Evolutionary conservation across 345 rosid species (phyloP).

Genomic region (Salix purpurea): DNA sequence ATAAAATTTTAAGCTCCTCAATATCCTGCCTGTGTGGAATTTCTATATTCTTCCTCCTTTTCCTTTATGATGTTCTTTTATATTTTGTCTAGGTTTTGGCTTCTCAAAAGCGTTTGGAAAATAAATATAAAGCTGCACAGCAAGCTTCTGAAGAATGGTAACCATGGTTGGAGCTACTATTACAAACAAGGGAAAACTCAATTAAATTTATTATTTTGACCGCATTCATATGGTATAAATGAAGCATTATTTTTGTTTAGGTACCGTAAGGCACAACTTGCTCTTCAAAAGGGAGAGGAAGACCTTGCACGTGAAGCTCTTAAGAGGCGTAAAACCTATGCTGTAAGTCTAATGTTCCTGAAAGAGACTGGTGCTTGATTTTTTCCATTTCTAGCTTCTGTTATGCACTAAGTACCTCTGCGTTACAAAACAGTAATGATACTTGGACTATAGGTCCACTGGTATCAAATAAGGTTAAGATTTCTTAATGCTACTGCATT

Average conservation of each 20-base stretch:
- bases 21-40: not conserved
- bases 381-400: not conserved
- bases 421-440: not conserved
- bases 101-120: constrained; percentile 70
- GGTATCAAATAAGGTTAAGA: not conserved
- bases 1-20: not conserved
- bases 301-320: constrained; percentile 88
- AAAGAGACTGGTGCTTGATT: not conserved
- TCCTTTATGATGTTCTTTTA: not conserved
- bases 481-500: not conserved
- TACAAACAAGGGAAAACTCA: not conserved
- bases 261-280: constrained; percentile 76
- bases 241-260: constrained; percentile 23
- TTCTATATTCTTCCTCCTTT: not conserved
- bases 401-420: not conserved
- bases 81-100: constrained; percentile 57
- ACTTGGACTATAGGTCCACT: not conserved
- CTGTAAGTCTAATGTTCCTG: constrained; percentile 40
- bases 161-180: constrained; percentile 5
- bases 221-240: not conserved
- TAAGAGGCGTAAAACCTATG: constrained; percentile 70
- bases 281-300: constrained; percentile 77
- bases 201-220: not conserved
- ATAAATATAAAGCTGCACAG: constrained; percentile 63
- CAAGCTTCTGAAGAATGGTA: constrained; percentile 78